Evolutionary conservation across 768 basidiomycete genomes (phyloP), one percentile per base, ranked within the genome.

Genomic region (Lactarius indigo): DNA sequence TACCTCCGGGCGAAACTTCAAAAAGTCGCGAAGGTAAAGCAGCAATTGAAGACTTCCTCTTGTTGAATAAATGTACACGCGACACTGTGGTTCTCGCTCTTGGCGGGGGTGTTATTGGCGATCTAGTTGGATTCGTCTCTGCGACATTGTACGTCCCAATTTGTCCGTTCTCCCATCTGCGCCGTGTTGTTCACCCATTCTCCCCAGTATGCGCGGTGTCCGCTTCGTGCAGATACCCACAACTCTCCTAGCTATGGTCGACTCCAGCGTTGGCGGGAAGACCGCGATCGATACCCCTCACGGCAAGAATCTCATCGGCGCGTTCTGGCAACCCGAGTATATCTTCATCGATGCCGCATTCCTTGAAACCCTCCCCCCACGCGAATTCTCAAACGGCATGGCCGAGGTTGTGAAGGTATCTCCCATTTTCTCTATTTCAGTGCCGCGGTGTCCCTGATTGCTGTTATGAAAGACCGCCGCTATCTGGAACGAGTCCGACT

Each of bases 311-410:
- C 85, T 98, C 70, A 94, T 99, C 71, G 97, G 97, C 65, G 91
- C 96, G 5, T 99, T 98, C 82, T 95, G 94, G 93, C 96, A 98
- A 77, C 97, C 97, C 0, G 87, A 91, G 72, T 98, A 90, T 80
- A 90, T 98, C 74, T 99, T 99, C 79, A 96, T 98, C 70, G 97
- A 99, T 75, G 90, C 92, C 30, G 91, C 96, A 1, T 96, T 97
- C 82, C 85, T 99, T 64, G 93, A 95, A 73, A 95, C 93, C 1
- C 87, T 99, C 2, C 96, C 96, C 0, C 77, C 87, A 37, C 83
- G 96, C 62, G 97, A 98, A 76, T 94, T 98, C 68, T 91, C 93
- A n/a, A 98, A 98, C 73, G 96, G 97, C 42, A 96, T 99, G 91
- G 96, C 97, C 0, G 96, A 99, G 76, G 90, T 98, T 3, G 88